Evolutionary conservation across 805 yeast species (phyloP), one percentile per base, ranked within the genome.

Genomic region (Candida coquimbonensis): DNA sequence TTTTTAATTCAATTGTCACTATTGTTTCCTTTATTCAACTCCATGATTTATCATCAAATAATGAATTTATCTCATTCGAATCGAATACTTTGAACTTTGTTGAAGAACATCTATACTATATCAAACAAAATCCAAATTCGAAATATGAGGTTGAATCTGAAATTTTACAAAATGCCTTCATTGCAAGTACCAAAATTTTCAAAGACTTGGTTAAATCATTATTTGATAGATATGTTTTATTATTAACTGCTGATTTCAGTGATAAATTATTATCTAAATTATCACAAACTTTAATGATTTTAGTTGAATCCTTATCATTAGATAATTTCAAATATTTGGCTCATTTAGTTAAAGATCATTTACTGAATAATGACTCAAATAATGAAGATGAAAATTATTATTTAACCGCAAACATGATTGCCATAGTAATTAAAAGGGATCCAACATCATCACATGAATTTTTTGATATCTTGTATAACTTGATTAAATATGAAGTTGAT

Each of bases 1-100:
- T 95, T 0, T 65, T 90, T 36, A 76, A 81, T 47, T 73, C 85
- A 17, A 74, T 93, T 45, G 83, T 87, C 11, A 71, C 87, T 0
- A 75, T 83, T 24, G 81, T 88, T 0, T 70, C 83, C 7, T 83
- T 81, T 46, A 76, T 85, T 3, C 96, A 96, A 1, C 71, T 89
- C 49, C 67, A 69, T 27, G 87, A 84, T 54, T 56, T 86, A 11
- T 73, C 64, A 1, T 40, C 49, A 0, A 59, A 53, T 7, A 70
- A 70, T 11, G 78, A 72, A 46, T 59, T 59, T 65, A 16, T 67
- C 16, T 62, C 71, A 4, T 65, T 66, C 47, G 69, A 66, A 41
- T 67, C 73, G 1, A 57, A 62, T 41, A 65, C 74, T 1, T 48
- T 65, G 8, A 82, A 83, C 17, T 82, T 84, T 58, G 80, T 90